Conservation (phyloP, 2,329 filamentous ascomycete genomes). For the Periglandula ipomoeae region DNA sequence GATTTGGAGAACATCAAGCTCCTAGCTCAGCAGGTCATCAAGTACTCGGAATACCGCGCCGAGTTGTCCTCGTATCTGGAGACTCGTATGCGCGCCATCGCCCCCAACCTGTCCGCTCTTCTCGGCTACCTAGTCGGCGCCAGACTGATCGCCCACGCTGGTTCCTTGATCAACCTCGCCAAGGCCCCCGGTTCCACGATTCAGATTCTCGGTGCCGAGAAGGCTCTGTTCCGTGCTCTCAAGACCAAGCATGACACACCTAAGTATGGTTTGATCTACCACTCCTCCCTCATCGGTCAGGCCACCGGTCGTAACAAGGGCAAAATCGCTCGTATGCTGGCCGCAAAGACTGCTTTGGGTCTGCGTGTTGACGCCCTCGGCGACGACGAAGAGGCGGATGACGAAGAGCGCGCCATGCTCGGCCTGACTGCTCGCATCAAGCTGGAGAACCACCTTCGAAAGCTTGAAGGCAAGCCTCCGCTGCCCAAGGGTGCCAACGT, state of each 20-base stretch:
- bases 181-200: conserved; percentile 94
- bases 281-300: conserved; percentile 89
- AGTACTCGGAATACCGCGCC: conserved; percentile 81
- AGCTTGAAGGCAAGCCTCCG: conserved; percentile 83
- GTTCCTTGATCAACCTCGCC: conserved; percentile 87
- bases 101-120: conserved; percentile 87
- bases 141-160: conserved; percentile 87
- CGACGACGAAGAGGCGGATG: conserved; percentile 57
- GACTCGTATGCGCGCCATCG: conserved; percentile 91
- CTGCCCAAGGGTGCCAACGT: conserved; percentile 67
- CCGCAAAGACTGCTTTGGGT: conserved; percentile 87
- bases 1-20: conserved; percentile 90
- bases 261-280: conserved; percentile 94
- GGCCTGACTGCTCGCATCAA: conserved; percentile 64
- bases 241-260: conserved; percentile 99
- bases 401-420: conserved; percentile 79
- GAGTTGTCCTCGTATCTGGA: conserved; percentile 85
- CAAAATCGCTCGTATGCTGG: conserved; percentile 94
- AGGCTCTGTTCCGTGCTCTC: conserved; percentile 93
- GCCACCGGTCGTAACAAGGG: conserved; percentile 98
- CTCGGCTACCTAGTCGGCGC: conserved; percentile 92
- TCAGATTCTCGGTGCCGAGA: conserved; percentile 96
- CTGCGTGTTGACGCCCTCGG: conserved; percentile 77
- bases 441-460: conserved; percentile 67
- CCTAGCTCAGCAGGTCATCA: conserved; percentile 86